phyloP scores from a whole-genome alignment of 2,329 filamentous ascomycete species.

The Colletotrichum neosansevieriae region DNA sequence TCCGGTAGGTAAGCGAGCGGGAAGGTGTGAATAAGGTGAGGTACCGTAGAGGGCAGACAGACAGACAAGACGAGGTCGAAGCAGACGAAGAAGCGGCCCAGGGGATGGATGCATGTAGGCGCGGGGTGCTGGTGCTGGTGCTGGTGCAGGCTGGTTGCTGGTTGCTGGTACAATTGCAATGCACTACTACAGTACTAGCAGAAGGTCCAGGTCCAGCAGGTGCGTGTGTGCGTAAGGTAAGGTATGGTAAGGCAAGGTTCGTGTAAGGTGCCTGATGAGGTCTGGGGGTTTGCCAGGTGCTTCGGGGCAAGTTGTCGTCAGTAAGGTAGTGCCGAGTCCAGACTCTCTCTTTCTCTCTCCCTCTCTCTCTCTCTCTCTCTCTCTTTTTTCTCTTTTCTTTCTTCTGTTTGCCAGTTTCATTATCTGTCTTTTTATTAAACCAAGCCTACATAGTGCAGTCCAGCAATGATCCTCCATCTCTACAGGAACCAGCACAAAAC shows the following conservation, averaged over 20 bases:
- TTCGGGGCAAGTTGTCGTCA: slow-evolving; percentile 17
- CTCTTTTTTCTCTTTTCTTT: slow-evolving; percentile 1
- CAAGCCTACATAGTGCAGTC: too few species aligned
- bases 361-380: too few species aligned
- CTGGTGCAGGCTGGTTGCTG: slow-evolving; percentile 5
- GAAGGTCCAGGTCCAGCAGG: slow-evolving; percentile 24
- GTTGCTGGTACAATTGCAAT: slow-evolving; percentile 16
- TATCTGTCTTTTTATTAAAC: neutral
- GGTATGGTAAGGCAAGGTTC: slow-evolving; percentile 5
- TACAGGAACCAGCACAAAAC: too few species aligned
- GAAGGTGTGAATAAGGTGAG: slow-evolving; percentile 18
- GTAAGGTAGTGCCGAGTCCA: slow-evolving; percentile 33
- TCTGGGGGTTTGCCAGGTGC: neutral
- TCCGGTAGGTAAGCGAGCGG: slow-evolving; percentile 24
- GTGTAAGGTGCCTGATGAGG: neutral
- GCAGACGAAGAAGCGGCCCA: slow-evolving; percentile 14
- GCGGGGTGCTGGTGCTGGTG: neutral
- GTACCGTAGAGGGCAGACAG: slow-evolving; percentile 10
- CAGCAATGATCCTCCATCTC: too few species aligned
- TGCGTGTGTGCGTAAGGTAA: slow-evolving; percentile 18
- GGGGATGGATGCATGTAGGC: neutral
- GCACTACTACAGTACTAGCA: neutral
- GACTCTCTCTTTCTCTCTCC: neutral
- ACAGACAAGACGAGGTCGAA: slow-evolving; percentile 13
- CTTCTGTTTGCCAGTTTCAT: neutral